Evolutionary conservation across 106 monocot genomes (phyloP).

Genomic region (Dioscorea alata): DNA sequence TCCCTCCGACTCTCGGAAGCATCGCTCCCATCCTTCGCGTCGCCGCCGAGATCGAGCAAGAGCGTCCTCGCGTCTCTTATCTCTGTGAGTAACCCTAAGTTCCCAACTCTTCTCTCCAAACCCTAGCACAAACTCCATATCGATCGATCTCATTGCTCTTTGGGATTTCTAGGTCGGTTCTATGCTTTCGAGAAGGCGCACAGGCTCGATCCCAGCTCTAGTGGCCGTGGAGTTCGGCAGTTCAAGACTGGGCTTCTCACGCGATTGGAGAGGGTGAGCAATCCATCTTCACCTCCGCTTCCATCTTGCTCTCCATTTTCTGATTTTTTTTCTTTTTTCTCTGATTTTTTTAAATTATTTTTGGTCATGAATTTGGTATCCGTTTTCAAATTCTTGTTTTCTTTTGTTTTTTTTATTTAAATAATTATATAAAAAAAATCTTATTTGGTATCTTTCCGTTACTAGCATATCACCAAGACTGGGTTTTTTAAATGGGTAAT

Average conservation of each 20-base stretch:
- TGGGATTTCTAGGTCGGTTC: conserved; percentile 47
- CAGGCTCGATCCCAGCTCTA: conserved; percentile 64
- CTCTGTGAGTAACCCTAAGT: conserved; percentile 52
- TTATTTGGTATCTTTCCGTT: too few relatives aligned
- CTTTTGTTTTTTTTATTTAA: too few relatives aligned
- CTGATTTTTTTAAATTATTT: too few relatives aligned
- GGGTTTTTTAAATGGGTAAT: too few relatives aligned
- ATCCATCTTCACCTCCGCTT: background rate
- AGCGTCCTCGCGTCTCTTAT: conserved; percentile 90
- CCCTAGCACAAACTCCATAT: background rate
- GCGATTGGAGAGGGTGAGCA: conserved; percentile 55
- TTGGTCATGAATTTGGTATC: too few relatives aligned
- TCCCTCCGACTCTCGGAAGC: conserved; percentile 71
- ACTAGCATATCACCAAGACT: too few relatives aligned
- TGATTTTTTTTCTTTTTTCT: too few relatives aligned
- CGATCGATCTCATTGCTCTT: too few relatives aligned
- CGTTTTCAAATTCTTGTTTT: too few relatives aligned
- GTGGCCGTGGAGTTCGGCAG: conserved; percentile 72
- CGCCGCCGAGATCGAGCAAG: conserved; percentile 86
- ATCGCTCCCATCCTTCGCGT: conserved; percentile 87
- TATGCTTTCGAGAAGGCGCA: conserved; percentile 88
- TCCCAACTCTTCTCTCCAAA: background rate
- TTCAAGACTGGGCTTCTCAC: conserved; percentile 69
- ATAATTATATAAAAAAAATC: too few relatives aligned
- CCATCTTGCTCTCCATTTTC: background rate